Evolutionary conservation across 164 flowering plant genomes (phyloP).

Genomic region (Protea cynaroides): DNA sequence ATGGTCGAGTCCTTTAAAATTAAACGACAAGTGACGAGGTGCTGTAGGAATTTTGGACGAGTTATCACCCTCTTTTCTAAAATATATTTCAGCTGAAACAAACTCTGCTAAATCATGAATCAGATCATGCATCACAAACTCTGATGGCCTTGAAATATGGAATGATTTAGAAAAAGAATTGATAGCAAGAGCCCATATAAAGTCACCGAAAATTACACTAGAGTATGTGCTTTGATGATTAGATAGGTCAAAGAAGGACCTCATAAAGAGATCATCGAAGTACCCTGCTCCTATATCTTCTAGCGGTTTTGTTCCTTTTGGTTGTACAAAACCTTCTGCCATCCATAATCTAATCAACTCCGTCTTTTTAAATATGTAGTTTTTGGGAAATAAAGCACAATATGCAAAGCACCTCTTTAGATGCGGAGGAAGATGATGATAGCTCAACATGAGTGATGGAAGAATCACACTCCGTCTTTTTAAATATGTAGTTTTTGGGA

Average conservation of each 20-base stretch:
- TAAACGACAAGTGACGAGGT: too few relatives aligned
- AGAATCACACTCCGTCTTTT: neutral
- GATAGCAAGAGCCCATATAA: too few relatives aligned
- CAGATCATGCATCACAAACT: neutral
- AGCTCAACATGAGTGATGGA: neutral
- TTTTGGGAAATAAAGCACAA: neutral
- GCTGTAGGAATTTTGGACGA: neutral
- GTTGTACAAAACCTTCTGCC: constrained; percentile 22
- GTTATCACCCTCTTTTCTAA: neutral
- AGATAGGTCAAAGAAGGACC: constrained; percentile 21
- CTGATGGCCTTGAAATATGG: too few relatives aligned
- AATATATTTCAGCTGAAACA: neutral
- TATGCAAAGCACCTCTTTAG: neutral
- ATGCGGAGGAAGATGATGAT: neutral
- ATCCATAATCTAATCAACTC: constrained; percentile 19
- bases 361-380: neutral
- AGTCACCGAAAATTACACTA: too few relatives aligned
- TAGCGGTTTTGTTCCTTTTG: neutral
- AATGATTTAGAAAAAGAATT: too few relatives aligned
- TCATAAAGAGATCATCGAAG: constrained; percentile 17
- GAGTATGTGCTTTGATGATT: too few relatives aligned
- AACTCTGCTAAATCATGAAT: neutral
- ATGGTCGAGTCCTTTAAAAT: neutral
- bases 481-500: constrained; percentile 14
- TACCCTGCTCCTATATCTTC: constrained; percentile 25